Evolutionary conservation across 2,329 filamentous ascomycete genomes (phyloP).

Genomic region (Phialophora macrospora): DNA sequence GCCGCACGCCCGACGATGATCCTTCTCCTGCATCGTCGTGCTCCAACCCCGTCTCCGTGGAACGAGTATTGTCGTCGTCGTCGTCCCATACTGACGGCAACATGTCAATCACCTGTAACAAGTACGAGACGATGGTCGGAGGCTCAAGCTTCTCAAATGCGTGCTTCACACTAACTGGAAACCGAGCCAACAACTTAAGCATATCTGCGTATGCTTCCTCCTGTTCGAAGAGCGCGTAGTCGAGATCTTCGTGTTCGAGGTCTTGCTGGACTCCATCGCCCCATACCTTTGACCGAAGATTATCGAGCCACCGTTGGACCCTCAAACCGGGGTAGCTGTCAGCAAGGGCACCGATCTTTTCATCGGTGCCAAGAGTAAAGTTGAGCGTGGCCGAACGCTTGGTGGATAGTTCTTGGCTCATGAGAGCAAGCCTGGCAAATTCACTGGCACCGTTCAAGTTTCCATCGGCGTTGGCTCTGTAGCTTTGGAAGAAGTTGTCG

Average conservation of each 20-base stretch:
- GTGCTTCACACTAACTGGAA: background rate
- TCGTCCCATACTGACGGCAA: slow-evolving; percentile 5
- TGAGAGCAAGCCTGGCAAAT: slow-evolving; percentile 6
- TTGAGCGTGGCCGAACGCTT: slow-evolving; percentile 1
- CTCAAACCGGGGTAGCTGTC: background rate
- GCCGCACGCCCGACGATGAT: background rate
- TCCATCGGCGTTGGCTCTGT: background rate
- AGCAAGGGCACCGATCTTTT: background rate
- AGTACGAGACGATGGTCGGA: slow-evolving; percentile 3
- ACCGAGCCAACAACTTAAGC: slow-evolving; percentile 2
- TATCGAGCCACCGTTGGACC: slow-evolving; percentile 4
- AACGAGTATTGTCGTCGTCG: background rate
- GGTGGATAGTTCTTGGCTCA: background rate
- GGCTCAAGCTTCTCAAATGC: slow-evolving; percentile 8
- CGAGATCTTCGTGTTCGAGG: background rate
- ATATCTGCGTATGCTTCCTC: slow-evolving; percentile 9
- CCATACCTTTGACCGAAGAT: background rate
- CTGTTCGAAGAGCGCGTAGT: background rate
- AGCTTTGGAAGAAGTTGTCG: background rate
- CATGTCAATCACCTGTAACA: slow-evolving; percentile 1
- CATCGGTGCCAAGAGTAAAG: slow-evolving; percentile 1
- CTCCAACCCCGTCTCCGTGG: background rate
- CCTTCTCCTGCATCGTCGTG: background rate
- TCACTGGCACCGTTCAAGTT: background rate
- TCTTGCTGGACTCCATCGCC: background rate